Evolutionary conservation across 2,329 filamentous ascomycete genomes (phyloP), one percentile per base, ranked within the genome.

Genomic region (Venturia nashicola): DNA sequence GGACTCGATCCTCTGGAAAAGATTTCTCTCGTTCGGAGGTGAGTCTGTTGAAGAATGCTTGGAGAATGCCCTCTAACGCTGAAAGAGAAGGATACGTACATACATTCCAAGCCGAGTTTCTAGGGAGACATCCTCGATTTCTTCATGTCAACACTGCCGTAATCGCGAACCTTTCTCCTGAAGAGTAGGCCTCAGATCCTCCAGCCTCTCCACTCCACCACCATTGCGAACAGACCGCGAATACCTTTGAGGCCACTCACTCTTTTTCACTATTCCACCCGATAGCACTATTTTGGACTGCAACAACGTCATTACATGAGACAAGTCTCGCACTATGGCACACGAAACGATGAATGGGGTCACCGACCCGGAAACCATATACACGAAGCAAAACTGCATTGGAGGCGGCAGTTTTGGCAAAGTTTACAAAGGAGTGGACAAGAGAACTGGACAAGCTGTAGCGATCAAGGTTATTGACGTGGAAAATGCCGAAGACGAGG

Each of bases 401-500:
- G 93, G 94, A 70, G 94, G 94, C 70, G 94, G 94, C 66, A 97
- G 93, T 76, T 99, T 99, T 78, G 94, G 94, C 72, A 96, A 95
- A 77, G 94, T 99, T 67, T 99, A 93, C 83, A 97, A 97, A 83
- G 94, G 94, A 65, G 90, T 97, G 68, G 93, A 97, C 78, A 96
- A 94, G 73, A 86, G 90, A 61, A 96, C 89, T 20, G 94, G 94
- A 44, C 89, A 96, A 72, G 88, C 93, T 14, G 94, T 99, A 61
- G 94, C 94, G 36, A 99, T 99, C 80, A 99, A 99, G 77, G 83
- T 99, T 71, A 97, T 99, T 74, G 94, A 99, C 72, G 94, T 99
- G 68, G 94, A 99, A 77, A 97, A 94, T 78, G 94, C 94, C 71
- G 94, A 99, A 77, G 94, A 99, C 75, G 94, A 99, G 78, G 93